Conservation (phyloP, 2,329 filamentous ascomycete species). For the Lanzia echinophila region DNA sequence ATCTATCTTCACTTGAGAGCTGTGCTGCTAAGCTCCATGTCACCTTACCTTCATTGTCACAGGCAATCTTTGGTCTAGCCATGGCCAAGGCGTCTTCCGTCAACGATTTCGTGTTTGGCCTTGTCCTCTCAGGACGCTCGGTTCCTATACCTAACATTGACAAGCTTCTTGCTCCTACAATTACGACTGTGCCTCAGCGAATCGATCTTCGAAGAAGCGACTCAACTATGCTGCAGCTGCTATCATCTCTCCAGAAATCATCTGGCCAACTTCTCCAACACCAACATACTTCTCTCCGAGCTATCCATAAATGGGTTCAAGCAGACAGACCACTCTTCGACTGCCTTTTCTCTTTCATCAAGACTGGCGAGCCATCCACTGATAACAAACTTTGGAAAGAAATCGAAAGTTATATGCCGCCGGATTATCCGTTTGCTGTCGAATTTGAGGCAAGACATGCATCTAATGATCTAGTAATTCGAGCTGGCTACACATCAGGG, state of each 20-base stretch:
- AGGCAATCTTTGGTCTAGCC: constrained; percentile 35
- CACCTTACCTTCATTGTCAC: constrained; percentile 19
- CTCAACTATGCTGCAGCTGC: not conserved
- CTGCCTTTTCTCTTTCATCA: constrained; percentile 1
- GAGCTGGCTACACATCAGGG: not conserved
- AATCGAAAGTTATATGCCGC: not conserved
- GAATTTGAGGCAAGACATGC: not conserved
- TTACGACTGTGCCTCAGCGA: constrained; percentile 37
- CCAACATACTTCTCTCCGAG: not conserved
- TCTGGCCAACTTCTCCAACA: not conserved
- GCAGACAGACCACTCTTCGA: not conserved
- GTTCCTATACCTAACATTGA: constrained; percentile 34
- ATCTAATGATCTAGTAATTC: not conserved
- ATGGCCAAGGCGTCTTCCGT: constrained; percentile 33
- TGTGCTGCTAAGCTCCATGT: constrained; percentile 28
- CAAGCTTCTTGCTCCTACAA: constrained; percentile 37
- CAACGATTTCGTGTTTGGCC: constrained; percentile 36
- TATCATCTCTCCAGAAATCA: not conserved
- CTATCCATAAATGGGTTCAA: constrained; percentile 2
- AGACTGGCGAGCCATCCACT: not conserved
- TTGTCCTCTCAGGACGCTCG: constrained; percentile 37
- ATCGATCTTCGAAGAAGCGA: constrained; percentile 17
- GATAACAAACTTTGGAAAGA: not conserved
- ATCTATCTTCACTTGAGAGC: constrained; percentile 16
- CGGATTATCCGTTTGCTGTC: constrained; percentile 1